These are phyloP conservation scores for Eucalyptus erythrocorys DNA, from an alignment of 345 rosid genomes.

Conservation along the genomic window DNA sequence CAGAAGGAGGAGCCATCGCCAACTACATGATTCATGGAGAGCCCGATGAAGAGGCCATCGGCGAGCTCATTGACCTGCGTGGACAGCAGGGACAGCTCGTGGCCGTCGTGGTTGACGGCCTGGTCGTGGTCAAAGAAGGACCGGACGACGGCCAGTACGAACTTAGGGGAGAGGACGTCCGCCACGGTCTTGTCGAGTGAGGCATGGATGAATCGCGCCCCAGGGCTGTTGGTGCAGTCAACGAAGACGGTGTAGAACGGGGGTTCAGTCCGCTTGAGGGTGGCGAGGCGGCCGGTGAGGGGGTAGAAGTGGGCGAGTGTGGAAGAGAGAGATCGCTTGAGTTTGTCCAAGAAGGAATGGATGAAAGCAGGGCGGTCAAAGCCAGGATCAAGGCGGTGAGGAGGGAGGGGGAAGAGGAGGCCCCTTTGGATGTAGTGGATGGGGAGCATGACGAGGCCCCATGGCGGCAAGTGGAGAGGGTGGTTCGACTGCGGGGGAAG, in stretches of 20 bases:
- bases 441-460: conserved; percentile 73
- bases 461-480: conserved; percentile 43
- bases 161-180: conserved; percentile 34
- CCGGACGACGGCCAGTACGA: conserved; percentile 43
- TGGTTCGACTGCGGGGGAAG: conserved; percentile 18
- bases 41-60: conserved; percentile 63
- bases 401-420: conserved; percentile 46
- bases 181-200: conserved; percentile 16
- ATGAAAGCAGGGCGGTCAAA: conserved; percentile 4
- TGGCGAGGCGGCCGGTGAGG: conserved; percentile 52
- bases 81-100: conserved; percentile 33
- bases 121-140: conserved; percentile 61
- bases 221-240: conserved; percentile 40
- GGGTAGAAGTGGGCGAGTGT: conserved; percentile 74
- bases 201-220: conserved; percentile 38
- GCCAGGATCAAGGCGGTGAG: not conserved
- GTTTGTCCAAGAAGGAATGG: conserved; percentile 15
- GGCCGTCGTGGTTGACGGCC: conserved; percentile 53
- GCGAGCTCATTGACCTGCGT: conserved; percentile 49
- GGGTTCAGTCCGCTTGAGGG: conserved; percentile 6
- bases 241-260: conserved; percentile 34
- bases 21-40: conserved; percentile 49
- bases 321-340: conserved; percentile 37
- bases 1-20: conserved; percentile 65
- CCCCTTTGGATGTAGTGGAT: conserved; percentile 58